Conservation (phyloP, 305 asterid species). For the Solanum hybrid region DNA sequence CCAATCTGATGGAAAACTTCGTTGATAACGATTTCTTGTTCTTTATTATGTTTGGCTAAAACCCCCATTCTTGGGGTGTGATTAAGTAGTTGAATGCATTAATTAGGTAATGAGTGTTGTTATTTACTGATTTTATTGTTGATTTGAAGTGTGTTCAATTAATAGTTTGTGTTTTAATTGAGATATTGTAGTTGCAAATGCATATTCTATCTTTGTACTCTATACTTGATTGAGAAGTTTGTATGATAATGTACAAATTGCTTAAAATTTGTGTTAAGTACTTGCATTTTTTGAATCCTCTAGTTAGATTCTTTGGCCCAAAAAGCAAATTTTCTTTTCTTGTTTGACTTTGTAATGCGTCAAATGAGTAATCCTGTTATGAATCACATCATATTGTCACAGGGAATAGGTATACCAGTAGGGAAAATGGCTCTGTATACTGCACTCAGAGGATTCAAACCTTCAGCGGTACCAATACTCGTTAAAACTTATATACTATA, state of each 20-base stretch:
- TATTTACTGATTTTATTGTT: no score
- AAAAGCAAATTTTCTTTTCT: neutral
- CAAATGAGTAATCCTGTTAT: neutral
- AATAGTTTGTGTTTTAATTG: no score
- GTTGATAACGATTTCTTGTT: no score
- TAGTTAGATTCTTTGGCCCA: neutral
- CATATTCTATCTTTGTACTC: no score
- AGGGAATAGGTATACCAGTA: conserved; percentile 89
- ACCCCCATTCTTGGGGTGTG: no score
- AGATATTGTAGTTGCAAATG: no score
- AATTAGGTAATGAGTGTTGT: no score
- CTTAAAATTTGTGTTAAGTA: neutral
- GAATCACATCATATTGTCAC: conserved; percentile 2
- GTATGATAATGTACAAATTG: neutral
- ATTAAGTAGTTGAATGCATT: no score
- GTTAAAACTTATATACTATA: neutral
- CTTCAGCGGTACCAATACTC: conserved; percentile 46
- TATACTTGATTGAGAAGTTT: neutral
- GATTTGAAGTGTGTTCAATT: no score
- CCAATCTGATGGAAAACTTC: no score
- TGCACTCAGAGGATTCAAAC: conserved; percentile 70
- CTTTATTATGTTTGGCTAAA: no score
- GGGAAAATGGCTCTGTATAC: conserved; percentile 69
- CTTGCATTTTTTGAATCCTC: neutral
- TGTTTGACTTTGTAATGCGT: neutral